Conservation (phyloP, 345 rosid genomes). For the Arabis hirsuta region DNA sequence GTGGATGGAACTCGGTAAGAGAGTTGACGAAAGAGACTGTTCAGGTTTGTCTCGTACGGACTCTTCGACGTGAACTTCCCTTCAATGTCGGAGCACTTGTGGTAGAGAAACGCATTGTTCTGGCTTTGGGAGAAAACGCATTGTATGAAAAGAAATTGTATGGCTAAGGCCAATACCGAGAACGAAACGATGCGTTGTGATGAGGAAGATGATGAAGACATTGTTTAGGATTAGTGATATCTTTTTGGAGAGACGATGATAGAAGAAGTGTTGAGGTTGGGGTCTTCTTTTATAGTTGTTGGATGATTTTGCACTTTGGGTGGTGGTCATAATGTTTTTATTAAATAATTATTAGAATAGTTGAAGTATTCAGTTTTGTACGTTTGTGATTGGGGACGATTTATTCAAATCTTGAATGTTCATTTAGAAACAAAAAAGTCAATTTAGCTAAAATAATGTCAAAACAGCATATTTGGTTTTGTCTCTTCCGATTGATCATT, state of each 20-base stretch:
- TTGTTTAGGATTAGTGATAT: constrained; percentile 11
- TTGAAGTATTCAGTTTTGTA: constrained; percentile 38
- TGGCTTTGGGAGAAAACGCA: constrained; percentile 38
- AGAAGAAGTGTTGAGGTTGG: constrained; percentile 11
- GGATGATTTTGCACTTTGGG: neutral
- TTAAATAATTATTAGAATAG: constrained; percentile 5
- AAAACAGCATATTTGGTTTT: neutral
- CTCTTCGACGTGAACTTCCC: constrained; percentile 49
- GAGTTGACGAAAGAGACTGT: constrained; percentile 48
- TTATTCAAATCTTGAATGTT: constrained; percentile 21
- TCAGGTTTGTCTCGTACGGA: constrained; percentile 52
- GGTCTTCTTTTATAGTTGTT: constrained; percentile 26
- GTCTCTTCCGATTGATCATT: too few relatives aligned
- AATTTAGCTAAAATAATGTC: constrained; percentile 16
- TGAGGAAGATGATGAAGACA: constrained; percentile 39
- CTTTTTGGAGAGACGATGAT: neutral
- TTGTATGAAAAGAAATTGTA: constrained; percentile 27
- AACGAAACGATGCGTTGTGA: constrained; percentile 16
- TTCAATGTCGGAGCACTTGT: constrained; percentile 49
- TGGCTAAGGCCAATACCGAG: constrained; percentile 30
- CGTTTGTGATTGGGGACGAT: neutral
- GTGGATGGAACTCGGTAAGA: constrained; percentile 49
- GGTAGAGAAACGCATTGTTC: constrained; percentile 48
- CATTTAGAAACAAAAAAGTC: constrained; percentile 4
- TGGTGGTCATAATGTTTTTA: constrained; percentile 4